Evolutionary conservation across 768 basidiomycete genomes (phyloP).

Genomic region (Rhizopogon rudus): DNA sequence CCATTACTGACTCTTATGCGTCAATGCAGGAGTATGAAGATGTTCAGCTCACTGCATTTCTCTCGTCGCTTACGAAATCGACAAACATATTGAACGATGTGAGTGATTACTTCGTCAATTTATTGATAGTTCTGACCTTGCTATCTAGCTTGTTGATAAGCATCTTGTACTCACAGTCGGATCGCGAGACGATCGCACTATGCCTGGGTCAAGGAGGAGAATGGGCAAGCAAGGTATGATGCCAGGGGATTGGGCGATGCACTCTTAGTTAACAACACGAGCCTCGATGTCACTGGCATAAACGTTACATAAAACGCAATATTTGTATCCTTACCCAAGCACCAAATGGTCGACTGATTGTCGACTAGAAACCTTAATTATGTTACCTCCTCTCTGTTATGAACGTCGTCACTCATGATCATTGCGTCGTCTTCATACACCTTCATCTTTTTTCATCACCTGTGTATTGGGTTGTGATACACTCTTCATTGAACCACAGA

Average conservation of each 20-base stretch:
- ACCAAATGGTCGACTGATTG: too few relatives aligned
- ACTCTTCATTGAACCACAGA: not conserved
- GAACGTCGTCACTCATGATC: too few relatives aligned
- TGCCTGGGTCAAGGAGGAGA: constrained; percentile 44
- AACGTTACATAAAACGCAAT: not conserved
- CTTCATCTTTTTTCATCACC: constrained; percentile 18
- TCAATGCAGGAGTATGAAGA: constrained; percentile 84
- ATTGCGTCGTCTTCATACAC: too few relatives aligned
- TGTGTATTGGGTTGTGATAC: not conserved
- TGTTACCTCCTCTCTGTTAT: too few relatives aligned
- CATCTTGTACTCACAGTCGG: constrained; percentile 57
- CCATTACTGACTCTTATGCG: not conserved
- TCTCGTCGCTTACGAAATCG: constrained; percentile 86
- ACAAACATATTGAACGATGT: constrained; percentile 88
- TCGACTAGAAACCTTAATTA: too few relatives aligned
- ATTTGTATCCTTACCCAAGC: not conserved
- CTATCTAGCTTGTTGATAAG: constrained; percentile 67
- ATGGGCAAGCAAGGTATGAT: constrained; percentile 42
- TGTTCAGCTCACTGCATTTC: constrained; percentile 86
- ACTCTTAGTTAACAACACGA: constrained; percentile 23
- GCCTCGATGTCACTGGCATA: not conserved
- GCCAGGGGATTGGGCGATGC: constrained; percentile 53
- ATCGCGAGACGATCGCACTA: constrained; percentile 45
- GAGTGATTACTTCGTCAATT: constrained; percentile 24
- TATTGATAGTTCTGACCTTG: not conserved